Base-by-base conservation (phyloP, 352 stramenopile genomes). In the Pythium dissimile region DNA sequence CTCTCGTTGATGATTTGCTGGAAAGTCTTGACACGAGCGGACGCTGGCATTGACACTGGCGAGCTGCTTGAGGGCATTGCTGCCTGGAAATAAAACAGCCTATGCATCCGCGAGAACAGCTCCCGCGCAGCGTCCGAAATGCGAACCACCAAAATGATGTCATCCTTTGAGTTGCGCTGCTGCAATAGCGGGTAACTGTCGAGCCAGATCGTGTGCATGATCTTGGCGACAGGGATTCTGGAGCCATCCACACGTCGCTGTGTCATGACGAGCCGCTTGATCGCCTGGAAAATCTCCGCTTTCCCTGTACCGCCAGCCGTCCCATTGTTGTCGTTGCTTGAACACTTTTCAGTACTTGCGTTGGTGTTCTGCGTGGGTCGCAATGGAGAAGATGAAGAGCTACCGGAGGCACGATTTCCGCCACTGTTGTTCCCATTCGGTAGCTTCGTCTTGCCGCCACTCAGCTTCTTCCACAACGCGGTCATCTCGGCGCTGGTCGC, bases 211-310 rank as follows among this genome's bases (percentile, higher is more conserved):
- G 78, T 58, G 12, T 88, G 78, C 68, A 89, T 77, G 15, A 90
- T 26, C 11, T 65, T 69, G 1, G 70, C 68, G 18, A 92, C 64
- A 0, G 82, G 84, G 12, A 92, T 83, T 16, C 71, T 71, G 6
- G 80, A 92, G 0, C 84, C 80, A 38, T 92, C 76, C 38, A 92
- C 87, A 1, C 81, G 73, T 11, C 75, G 69, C 60, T 92, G 84
- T 0, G 77, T 81, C 57, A 73, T 70, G 20, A 78, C 78, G 1
- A 85, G 61, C 34, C 63, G 72, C 26, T 66, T 69, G 31, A 92
- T 67, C 0, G 71, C 58, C 21, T 72, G 34, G 24, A 86, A 66
- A 1, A 83, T 44, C 18, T 80, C 70, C 0, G 34, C 30, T 42
- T 91, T 93, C 35, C 35, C 64, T 1, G 31, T 61, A 10, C 54